phyloP scores from a whole-genome alignment of 345 rosid species.

The Raphanus sativus region DNA sequence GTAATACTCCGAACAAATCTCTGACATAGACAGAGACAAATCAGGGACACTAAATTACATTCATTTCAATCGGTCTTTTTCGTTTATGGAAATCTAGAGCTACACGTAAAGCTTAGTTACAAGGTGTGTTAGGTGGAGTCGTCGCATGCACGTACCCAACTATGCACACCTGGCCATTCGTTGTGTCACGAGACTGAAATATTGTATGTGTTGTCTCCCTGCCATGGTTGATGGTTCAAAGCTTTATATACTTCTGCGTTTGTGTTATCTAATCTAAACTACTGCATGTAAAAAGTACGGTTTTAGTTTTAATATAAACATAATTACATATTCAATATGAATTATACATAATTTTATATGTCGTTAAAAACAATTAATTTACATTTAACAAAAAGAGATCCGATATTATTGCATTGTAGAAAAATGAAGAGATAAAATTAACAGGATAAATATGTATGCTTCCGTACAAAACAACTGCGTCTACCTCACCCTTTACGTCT shows the following conservation, averaged over 20 bases:
- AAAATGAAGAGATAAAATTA: background rate
- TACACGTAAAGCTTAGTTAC: slow-evolving; percentile 27
- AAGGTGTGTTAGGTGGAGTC: slow-evolving; percentile 30
- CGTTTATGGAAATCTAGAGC: slow-evolving; percentile 27
- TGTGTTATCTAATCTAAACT: slow-evolving; percentile 6
- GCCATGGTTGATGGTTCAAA: slow-evolving; percentile 25
- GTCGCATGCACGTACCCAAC: slow-evolving; percentile 26
- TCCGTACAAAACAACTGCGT: slow-evolving; percentile 31
- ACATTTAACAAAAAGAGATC: background rate
- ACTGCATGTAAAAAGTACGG: background rate
- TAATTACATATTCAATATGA: background rate
- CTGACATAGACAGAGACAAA: slow-evolving; percentile 36
- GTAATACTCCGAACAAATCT: slow-evolving; percentile 17
- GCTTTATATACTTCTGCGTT: slow-evolving; percentile 15
- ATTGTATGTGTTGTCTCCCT: slow-evolving; percentile 25
- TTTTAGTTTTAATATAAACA: background rate
- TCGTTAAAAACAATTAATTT: background rate
- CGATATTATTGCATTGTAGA: no score
- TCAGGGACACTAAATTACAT: slow-evolving; percentile 27
- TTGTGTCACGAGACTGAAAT: slow-evolving; percentile 11
- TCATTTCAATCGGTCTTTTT: slow-evolving; percentile 25
- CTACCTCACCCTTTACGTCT: slow-evolving; percentile 19
- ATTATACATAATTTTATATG: background rate
- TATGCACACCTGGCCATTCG: slow-evolving; percentile 9
- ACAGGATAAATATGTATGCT: slow-evolving; percentile 2